Conservation (phyloP, 1,139 yeast species). For the Hansenula lynferdii region DNA sequence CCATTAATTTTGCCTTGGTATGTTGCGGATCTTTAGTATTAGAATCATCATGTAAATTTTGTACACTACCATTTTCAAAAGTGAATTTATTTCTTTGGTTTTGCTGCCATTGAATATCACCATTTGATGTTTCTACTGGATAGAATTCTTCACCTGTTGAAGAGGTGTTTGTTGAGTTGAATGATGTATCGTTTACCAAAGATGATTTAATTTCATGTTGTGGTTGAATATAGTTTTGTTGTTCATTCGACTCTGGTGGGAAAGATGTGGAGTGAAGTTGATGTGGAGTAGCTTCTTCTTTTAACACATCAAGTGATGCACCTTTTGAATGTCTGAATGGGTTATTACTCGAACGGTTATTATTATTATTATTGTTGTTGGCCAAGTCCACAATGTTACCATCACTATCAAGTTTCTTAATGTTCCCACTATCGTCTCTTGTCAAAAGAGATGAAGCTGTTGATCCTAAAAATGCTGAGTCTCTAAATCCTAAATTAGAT, state of each 20-base stretch:
- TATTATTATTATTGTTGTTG: neutral
- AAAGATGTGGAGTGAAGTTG: slow-evolving; percentile 2
- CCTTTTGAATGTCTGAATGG: slow-evolving; percentile 20
- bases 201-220: slow-evolving; percentile 1
- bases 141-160: slow-evolving; percentile 21
- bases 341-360: neutral
- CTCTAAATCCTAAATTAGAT: slow-evolving; percentile 35
- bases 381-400: slow-evolving; percentile 40
- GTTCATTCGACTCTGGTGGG: neutral
- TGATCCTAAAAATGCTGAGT: slow-evolving; percentile 31
- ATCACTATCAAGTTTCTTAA: slow-evolving; percentile 49
- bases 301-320: slow-evolving; percentile 18
- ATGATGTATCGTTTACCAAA: slow-evolving; percentile 16
- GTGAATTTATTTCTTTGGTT: slow-evolving; percentile 9
- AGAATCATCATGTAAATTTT: slow-evolving; percentile 4
- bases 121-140: slow-evolving; percentile 15
- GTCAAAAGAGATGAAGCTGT: slow-evolving; percentile 21
- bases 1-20: slow-evolving; percentile 20
- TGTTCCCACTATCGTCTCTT: slow-evolving; percentile 33
- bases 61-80: slow-evolving; percentile 6
- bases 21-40: slow-evolving; percentile 3
- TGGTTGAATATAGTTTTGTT: neutral
- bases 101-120: slow-evolving; percentile 19
- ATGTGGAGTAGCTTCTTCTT: slow-evolving; percentile 17
- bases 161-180: slow-evolving; percentile 8